phyloP scores from a whole-genome alignment of 441 rosid genomes.

The Adansonia madagascariensis region DNA sequence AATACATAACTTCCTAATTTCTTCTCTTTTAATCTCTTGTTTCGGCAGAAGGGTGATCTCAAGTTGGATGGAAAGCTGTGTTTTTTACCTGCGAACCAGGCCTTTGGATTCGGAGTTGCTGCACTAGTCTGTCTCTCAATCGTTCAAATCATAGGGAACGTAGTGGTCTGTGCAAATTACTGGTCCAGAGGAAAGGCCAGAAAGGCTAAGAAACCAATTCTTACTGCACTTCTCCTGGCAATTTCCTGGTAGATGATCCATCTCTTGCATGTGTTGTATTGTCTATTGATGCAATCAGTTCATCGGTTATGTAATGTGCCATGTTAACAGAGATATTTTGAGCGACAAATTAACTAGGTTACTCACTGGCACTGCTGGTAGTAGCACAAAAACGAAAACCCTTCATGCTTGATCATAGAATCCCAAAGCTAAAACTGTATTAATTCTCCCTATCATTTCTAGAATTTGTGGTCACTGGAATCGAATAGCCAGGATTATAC shows the following conservation, averaged over 20 bases:
- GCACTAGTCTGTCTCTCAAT: conserved; percentile 53
- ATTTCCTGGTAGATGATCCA: conserved; percentile 60
- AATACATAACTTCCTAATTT: neutral
- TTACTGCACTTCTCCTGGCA: conserved; percentile 41
- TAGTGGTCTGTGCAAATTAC: conserved; percentile 39
- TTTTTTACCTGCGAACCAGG: conserved; percentile 53
- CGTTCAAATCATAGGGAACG: conserved; percentile 59
- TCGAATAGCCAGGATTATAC: too few relatives aligned
- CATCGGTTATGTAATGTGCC: neutral
- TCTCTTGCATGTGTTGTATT: neutral
- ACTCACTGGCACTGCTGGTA: neutral
- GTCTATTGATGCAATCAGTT: neutral
- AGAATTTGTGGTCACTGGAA: neutral
- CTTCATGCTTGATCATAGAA: neutral
- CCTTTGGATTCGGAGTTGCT: conserved; percentile 58
- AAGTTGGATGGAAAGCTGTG: conserved; percentile 63
- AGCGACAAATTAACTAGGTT: neutral
- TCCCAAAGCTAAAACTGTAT: neutral
- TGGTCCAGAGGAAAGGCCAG: conserved; percentile 35
- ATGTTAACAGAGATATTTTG: neutral
- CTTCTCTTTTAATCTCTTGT: neutral
- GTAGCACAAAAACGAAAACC: neutral
- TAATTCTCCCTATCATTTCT: neutral
- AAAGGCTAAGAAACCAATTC: conserved; percentile 35
- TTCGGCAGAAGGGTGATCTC: conserved; percentile 51